Evolutionary conservation across 768 basidiomycete species (phyloP), one percentile per base, ranked within the genome.

Genomic region (Boletus coccyginus): DNA sequence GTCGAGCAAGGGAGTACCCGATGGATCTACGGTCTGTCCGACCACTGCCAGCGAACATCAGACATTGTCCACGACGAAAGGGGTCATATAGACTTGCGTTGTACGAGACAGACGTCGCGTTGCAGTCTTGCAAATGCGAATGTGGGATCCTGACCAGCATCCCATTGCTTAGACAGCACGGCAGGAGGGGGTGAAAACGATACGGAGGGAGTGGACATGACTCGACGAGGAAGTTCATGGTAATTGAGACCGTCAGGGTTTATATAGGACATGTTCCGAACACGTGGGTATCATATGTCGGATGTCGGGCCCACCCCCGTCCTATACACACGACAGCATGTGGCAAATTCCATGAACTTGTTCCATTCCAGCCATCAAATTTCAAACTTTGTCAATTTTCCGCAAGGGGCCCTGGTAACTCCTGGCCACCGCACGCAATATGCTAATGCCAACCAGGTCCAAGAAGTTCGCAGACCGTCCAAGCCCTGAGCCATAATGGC

Each of bases 91-190:
- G 17, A 55, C 69, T 31, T 44, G 73, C 70, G 46, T 46, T 70
- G 69, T 45, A 72, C 58, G 33, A 72, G 72, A 55, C 66, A 70
- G 2, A 72, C 53, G 27, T 65, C 58, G 21, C 61, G 49, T 32
- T 67, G 60, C 1, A 74, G 36, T 8, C 58, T 62, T 5, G 68
- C 73, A 46, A 74, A 72, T 17, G 71, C 79, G 67, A 78, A 82
- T 0, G 64, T 76, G 54, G 61, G 61, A 7, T 55, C 59, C 27
- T 60, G 47, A 7, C 36, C 32, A 11, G 50, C 27, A 11, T 62
- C 55, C 41, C 51, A 46, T 2, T 63, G 67, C 24, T 57, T 67
- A 3, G 57, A 58, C 10, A 59, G 49, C 13, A 50, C 32, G 1
- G 55, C n/a, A 7, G 66, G 54, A 4, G 61, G 31, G 16, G 62